These are phyloP conservation scores for Auricularia sp. DNA, from an alignment of 768 basidiomycete species.

Conservation along the genomic window DNA sequence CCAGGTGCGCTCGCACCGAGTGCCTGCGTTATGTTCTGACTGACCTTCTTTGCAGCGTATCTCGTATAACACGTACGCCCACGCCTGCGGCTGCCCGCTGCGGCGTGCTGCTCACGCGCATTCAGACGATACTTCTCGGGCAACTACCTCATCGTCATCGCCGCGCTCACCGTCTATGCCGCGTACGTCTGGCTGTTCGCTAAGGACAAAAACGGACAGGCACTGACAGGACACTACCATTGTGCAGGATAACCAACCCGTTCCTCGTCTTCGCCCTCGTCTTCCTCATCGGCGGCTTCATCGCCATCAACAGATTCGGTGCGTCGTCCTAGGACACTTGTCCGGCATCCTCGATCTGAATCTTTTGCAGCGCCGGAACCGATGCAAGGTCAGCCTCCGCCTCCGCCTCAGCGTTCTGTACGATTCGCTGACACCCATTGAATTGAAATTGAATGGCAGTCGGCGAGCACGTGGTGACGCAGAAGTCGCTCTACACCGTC, in stretches of 20 bases:
- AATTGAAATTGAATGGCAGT: conserved; percentile 20
- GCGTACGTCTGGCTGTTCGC: conserved; percentile 41
- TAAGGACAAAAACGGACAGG: neutral
- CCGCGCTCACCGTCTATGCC: conserved; percentile 74
- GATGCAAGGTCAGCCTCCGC: conserved; percentile 34
- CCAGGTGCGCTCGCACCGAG: conserved; percentile 38
- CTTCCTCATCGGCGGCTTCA: conserved; percentile 88
- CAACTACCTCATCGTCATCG: conserved; percentile 82
- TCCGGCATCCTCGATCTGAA: too few relatives aligned
- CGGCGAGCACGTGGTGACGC: conserved; percentile 73
- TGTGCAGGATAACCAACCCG: conserved; percentile 64
- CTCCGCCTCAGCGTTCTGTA: neutral
- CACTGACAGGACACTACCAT: neutral
- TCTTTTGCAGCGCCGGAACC: conserved; percentile 61
- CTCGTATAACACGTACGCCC: conserved; percentile 68
- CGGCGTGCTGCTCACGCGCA: neutral
- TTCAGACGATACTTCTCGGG: conserved; percentile 64
- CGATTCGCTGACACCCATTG: too few relatives aligned
- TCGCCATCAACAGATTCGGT: conserved; percentile 86
- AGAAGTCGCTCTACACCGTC: conserved; percentile 77
- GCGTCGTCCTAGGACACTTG: conserved; percentile 18
- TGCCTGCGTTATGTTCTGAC: neutral
- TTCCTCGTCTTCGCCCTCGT: conserved; percentile 70
- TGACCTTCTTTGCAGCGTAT: conserved; percentile 47
- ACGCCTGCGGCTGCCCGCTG: neutral